These are phyloP conservation scores for Metschnikowia shivogae DNA, from an alignment of 805 yeast genomes.

Conservation along the genomic window DNA sequence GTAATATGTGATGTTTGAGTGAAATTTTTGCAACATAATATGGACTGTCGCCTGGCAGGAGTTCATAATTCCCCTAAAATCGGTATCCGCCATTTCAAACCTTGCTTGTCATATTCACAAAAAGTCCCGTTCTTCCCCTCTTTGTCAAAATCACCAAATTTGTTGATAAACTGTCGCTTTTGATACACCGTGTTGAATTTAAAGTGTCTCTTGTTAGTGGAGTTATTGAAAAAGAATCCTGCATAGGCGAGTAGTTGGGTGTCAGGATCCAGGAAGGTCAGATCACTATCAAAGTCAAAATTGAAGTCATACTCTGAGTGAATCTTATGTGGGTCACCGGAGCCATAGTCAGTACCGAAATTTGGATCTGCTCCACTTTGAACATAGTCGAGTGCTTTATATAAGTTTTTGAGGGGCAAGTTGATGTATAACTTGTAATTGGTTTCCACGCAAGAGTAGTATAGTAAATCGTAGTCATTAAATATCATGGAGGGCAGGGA, in stretches of 20 bases:
- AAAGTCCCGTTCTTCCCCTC: slow-evolving; percentile 8
- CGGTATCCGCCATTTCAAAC: slow-evolving; percentile 43
- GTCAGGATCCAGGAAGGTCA: slow-evolving; percentile 7
- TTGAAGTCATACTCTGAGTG: slow-evolving; percentile 19
- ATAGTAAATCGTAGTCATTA: slow-evolving; percentile 42
- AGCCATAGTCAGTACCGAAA: slow-evolving; percentile 14
- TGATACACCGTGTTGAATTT: slow-evolving; percentile 41
- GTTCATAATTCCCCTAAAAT: slow-evolving; percentile 33
- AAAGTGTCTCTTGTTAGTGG: slow-evolving; percentile 29
- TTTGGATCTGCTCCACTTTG: slow-evolving; percentile 26
- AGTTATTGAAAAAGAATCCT: slow-evolving; percentile 31
- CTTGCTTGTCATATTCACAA: slow-evolving; percentile 34
- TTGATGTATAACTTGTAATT: slow-evolving; percentile 43
- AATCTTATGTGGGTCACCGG: slow-evolving; percentile 16
- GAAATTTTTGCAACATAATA: not conserved
- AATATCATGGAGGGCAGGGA: slow-evolving; percentile 38
- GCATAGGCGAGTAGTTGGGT: slow-evolving; percentile 28
- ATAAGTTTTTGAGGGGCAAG: slow-evolving; percentile 42
- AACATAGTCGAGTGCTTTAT: slow-evolving; percentile 41
- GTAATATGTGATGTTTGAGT: not conserved
- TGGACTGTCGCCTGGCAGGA: not conserved
- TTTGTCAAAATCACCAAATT: slow-evolving; percentile 38
- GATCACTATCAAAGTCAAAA: slow-evolving; percentile 5
- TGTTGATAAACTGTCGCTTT: slow-evolving; percentile 37
- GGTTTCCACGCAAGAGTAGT: slow-evolving; percentile 37